Evolutionary conservation across 352 stramenopile species (phyloP), one percentile per base, ranked within the genome.

Genomic region (Phytopythium helicoides): DNA sequence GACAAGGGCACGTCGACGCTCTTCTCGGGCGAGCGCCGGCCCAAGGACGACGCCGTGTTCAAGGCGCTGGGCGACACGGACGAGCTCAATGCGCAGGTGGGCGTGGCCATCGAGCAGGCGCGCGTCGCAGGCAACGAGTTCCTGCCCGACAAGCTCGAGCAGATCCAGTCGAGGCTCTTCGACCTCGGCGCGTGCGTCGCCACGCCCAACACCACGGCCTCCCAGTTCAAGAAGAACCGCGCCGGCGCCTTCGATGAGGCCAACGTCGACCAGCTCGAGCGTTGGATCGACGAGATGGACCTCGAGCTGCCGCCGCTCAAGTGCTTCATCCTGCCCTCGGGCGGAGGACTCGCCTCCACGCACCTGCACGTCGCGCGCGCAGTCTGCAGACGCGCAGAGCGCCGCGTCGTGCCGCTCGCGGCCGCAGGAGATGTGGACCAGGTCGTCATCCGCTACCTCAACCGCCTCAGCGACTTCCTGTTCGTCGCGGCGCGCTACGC

Each of bases 1-100:
- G 90, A 97, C 68, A 97, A 96, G 58, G 90, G 89, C 47, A 94
- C 86, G 52, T 97, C 89, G 41, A 86, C 91, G 63, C 79, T 97
- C 47, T 97, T 95, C 67, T 96, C 90, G 51, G 88, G 89, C 47
- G 86, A 96, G 68, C 80, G 87, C 18, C 71, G 86, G 18, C 61
- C 71, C 54, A 97, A 97, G 67, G 76, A 88, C 61, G 81, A 97
- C 64, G 60, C 59, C 6, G 73, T 94, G 7, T 97, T 97, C 75
- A 76, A 94, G 56, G 88, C 88, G 45, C 78, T 97, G 41, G 90
- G 90, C 33, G 85, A 94, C 68, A 95, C 87, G 31, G 90, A 97
- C 56, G 90, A 97, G 68, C 82, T 96, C 19, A 97, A 97, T 60
- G 86, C 66, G 52, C 75, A 83, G 53, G 80, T 86, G 45, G 78